A percentile compares a stretch with the other conserved stretches of the same genome.
Evolutionary conservation across 805 yeast genomes (phyloP).

Genomic region (Yarrowia deformans): DNA sequence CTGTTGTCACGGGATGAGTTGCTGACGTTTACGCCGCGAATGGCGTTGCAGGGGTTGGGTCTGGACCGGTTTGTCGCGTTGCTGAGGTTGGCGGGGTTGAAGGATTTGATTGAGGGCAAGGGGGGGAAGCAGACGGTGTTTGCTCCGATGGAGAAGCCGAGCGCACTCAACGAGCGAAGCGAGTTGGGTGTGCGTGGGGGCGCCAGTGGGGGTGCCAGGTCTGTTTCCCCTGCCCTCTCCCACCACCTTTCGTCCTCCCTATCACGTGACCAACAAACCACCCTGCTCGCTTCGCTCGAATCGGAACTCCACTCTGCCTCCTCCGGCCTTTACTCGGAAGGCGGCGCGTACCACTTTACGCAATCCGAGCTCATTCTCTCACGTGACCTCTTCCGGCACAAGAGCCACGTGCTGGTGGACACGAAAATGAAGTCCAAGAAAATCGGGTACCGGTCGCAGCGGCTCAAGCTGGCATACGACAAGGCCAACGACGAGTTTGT

Average conservation of each 20-base stretch:
- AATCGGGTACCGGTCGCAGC: constrained; percentile 54
- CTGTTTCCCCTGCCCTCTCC: no score
- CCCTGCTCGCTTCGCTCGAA: no score
- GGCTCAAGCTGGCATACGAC: constrained; percentile 21
- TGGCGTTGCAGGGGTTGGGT: constrained; percentile 64
- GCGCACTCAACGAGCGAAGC: neutral
- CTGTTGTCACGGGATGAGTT: constrained; percentile 44
- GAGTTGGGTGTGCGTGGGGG: no score
- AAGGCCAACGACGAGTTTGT: constrained; percentile 5
- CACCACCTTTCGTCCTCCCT: neutral
- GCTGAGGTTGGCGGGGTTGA: constrained; percentile 64
- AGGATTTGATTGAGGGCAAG: constrained; percentile 62
- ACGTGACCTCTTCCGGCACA: neutral
- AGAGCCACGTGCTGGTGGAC: constrained; percentile 68
- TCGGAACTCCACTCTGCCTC: no score
- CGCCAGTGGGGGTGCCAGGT: no score
- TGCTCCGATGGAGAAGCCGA: constrained; percentile 51
- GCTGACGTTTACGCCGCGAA: constrained; percentile 60
- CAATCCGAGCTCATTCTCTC: constrained; percentile 6
- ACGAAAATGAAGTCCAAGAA: constrained; percentile 65
- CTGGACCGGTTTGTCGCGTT: constrained; percentile 74
- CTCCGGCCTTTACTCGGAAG: constrained; percentile 43
- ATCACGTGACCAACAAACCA: neutral
- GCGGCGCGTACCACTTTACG: constrained; percentile 21
- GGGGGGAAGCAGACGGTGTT: constrained; percentile 65